These are phyloP conservation scores for Trifolium pratense DNA, from an alignment of 306 rosid genomes.

Conservation along the genomic window DNA sequence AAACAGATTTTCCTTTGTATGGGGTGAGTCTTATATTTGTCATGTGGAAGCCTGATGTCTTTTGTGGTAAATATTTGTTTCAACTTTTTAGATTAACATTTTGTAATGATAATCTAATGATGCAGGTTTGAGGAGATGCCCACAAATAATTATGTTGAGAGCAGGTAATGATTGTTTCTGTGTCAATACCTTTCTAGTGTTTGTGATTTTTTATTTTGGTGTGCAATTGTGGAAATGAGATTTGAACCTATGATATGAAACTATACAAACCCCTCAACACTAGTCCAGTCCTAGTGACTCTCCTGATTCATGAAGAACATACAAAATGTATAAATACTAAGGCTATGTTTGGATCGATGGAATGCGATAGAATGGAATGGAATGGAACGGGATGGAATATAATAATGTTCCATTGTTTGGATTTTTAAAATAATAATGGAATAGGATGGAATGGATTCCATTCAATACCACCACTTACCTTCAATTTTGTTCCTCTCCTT, in stretches of 20 bases:
- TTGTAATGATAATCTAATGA: slow-evolving; percentile 28
- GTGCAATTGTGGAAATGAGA: neutral
- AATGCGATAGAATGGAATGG: too few species aligned
- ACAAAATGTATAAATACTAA: neutral
- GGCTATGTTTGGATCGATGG: too few species aligned
- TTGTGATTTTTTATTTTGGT: neutral
- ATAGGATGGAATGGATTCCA: too few species aligned
- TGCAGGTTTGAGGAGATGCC: slow-evolving; percentile 99
- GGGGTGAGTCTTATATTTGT: slow-evolving; percentile 69
- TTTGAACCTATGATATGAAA: neutral
- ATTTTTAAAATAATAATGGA: too few species aligned
- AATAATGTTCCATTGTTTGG: too few species aligned
- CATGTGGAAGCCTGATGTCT: slow-evolving; percentile 27
- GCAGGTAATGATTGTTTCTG: slow-evolving; percentile 65
- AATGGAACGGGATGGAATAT: too few species aligned
- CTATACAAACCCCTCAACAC: neutral
- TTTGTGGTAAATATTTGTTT: slow-evolving; percentile 17
- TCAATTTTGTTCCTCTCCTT: too few species aligned
- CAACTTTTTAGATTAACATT: slow-evolving; percentile 22
- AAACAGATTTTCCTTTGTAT: slow-evolving; percentile 82
- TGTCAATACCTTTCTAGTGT: slow-evolving; percentile 19
- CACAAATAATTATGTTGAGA: slow-evolving; percentile 91
- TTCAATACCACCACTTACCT: too few species aligned
- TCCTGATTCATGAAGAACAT: neutral
- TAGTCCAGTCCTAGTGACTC: neutral